Base-by-base conservation (phyloP, 176 grass and related monocot genomes). In the Neostapfia colusana region DNA sequence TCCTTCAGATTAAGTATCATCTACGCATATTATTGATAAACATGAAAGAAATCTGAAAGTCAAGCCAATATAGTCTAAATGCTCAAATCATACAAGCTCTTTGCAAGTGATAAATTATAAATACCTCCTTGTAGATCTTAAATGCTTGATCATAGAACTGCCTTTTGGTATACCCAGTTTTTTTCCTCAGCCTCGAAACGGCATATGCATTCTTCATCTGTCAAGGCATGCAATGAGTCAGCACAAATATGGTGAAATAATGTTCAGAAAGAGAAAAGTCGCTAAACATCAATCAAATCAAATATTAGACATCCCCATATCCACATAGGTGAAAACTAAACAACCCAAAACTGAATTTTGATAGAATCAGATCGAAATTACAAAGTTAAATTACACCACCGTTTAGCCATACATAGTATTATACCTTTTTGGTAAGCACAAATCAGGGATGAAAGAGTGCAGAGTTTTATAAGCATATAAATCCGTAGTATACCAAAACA, bases 191-290 rank as follows among this genome's bases (percentile, higher is more conserved):
- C 77, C 65, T 94, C 24, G 57, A 84, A 75, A 98, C 85, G 8
- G 95, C 91, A 92, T 92, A 98, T 70, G 89, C 95, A 70, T 69
- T 98, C 87, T 93, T 98, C 95, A 98, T 86, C 95, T 98, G 81
- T 83, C 61, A 87, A 63, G 36, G 48, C n/a, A 78, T 63, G 63
- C 21, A 82, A 59, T 15, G 36, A 83, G 21, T 74, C 63, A 82
- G 54, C 35, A 40, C 44, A 74, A 4, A 42, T 53, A 72, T 81
- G 20, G 10, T 77, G 4, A 65, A 70, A 74, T 17, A 72, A 45
- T 39, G 25, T 39, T 31, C 58, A 25, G 42, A 24, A 11, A 74
- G 39, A 68, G 11, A 27, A 85, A 76, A 34, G 72, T 17, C 35
- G 1, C 11, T 60, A 7, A 70, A 64, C 21, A 72, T 27, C 28